Percentiles rank a stretch among this genome's conserved stretches.
Evolutionary conservation across 495 filamentous ascomycete species (phyloP).

Genomic region (Podospora appendiculata): DNA sequence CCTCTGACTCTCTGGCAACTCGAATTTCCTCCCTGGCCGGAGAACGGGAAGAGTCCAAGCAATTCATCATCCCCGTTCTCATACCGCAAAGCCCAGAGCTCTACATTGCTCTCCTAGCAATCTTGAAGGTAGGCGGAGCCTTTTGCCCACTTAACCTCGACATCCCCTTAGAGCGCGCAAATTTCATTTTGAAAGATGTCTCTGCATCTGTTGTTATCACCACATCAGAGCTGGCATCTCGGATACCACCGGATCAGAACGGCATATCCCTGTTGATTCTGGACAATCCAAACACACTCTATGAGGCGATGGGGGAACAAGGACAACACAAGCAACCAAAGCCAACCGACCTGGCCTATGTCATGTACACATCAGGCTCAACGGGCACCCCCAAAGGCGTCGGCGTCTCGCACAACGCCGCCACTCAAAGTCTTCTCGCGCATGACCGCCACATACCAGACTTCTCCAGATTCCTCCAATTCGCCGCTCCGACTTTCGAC

Average conservation of each 20-base stretch:
- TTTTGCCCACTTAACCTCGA: constrained; percentile 74
- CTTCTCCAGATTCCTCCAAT: constrained; percentile 75
- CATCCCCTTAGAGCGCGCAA: constrained; percentile 60
- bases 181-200: constrained; percentile 67
- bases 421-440: constrained; percentile 65
- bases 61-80: constrained; percentile 60
- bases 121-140: constrained; percentile 68
- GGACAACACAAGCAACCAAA: constrained; percentile 4
- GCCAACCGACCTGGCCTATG: constrained; percentile 58
- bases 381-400: constrained; percentile 90
- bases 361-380: constrained; percentile 88
- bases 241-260: constrained; percentile 13
- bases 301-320: no score
- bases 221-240: constrained; percentile 24
- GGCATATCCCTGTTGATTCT: constrained; percentile 18
- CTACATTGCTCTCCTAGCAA: constrained; percentile 63
- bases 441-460: constrained; percentile 65
- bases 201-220: constrained; percentile 49
- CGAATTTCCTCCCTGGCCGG: constrained; percentile 30
- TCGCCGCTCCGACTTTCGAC: constrained; percentile 81
- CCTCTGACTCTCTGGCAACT: constrained; percentile 45
- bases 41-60: not conserved
- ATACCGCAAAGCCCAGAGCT: constrained; percentile 62
- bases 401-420: constrained; percentile 65
- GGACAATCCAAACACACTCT: not conserved